These are phyloP conservation scores for Neofusicoccum parvum DNA, from an alignment of 2,329 filamentous ascomycete genomes.

Conservation along the genomic window DNA sequence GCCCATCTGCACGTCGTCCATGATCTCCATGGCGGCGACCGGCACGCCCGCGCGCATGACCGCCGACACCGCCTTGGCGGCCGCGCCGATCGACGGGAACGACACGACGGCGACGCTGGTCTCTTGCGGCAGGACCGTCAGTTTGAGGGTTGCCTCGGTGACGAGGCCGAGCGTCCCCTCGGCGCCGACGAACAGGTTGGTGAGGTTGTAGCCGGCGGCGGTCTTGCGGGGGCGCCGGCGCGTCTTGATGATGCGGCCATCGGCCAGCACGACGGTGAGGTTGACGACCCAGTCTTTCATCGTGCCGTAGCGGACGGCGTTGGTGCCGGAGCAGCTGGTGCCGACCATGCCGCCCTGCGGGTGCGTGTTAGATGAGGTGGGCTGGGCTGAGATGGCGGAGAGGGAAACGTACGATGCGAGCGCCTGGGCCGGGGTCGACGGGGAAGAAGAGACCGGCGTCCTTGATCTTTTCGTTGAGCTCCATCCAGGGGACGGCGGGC, in stretches of 20 bases:
- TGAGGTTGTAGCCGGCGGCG: constrained; percentile 82
- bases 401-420: constrained; percentile 36
- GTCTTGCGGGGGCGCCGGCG: constrained; percentile 73
- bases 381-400: constrained; percentile 64
- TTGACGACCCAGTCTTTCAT: constrained; percentile 91
- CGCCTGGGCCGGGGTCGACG: constrained; percentile 76
- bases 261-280: constrained; percentile 76
- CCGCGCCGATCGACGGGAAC: constrained; percentile 75
- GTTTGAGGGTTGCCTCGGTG: constrained; percentile 80
- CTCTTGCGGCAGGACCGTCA: constrained; percentile 74
- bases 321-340: constrained; percentile 73
- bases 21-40: constrained; percentile 78
- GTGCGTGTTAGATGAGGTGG: constrained; percentile 78
- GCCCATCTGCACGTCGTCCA: constrained; percentile 86
- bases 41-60: constrained; percentile 75
- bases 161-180: constrained; percentile 81
- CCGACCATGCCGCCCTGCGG: constrained; percentile 78
- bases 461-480: constrained; percentile 75
- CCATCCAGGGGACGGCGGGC: constrained; percentile 90
- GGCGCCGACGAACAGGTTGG: constrained; percentile 75
- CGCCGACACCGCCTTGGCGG: constrained; percentile 71
- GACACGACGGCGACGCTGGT: constrained; percentile 78
- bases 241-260: constrained; percentile 79
- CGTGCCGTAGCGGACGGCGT: constrained; percentile 78
- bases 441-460: constrained; percentile 84